Conservation (phyloP, 2,329 filamentous ascomycete genomes). For the Exophiala viscosa region DNA sequence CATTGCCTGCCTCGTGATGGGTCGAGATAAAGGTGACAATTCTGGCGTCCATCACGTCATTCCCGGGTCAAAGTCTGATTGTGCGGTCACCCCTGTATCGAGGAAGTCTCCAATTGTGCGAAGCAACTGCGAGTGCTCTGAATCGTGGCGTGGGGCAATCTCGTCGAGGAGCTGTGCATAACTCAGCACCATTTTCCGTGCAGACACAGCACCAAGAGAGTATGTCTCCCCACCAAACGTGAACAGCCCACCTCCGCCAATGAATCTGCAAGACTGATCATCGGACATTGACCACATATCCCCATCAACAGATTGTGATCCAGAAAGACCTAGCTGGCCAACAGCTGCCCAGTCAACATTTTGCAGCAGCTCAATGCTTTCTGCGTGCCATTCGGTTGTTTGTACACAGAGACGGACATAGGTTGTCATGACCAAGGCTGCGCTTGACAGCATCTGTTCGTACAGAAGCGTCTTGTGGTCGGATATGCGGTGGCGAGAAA, state of each 20-base stretch:
- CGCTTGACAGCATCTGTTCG: slow-evolving; percentile 2
- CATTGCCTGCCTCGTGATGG: background rate
- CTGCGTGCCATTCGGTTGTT: too few species aligned
- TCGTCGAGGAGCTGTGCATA: slow-evolving; percentile 10
- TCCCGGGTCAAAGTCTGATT: too few species aligned
- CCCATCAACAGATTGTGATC: background rate
- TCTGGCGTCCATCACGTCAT: too few species aligned
- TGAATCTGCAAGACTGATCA: background rate
- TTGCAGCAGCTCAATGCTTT: slow-evolving; percentile 1
- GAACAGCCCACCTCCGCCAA: background rate
- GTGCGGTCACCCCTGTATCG: too few species aligned
- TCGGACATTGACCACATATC: background rate
- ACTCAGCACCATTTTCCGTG: slow-evolving; percentile 4
- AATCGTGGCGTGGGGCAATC: background rate
- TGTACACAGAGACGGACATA: background rate
- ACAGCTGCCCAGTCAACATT: slow-evolving; percentile 1
- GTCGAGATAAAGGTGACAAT: too few species aligned
- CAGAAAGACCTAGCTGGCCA: background rate
- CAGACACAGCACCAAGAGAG: background rate
- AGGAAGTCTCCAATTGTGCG: slow-evolving; percentile 5
- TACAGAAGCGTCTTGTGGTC: slow-evolving; percentile 34
- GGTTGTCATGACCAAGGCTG: slow-evolving; percentile 5
- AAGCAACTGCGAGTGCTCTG: slow-evolving; percentile 2
- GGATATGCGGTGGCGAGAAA: slow-evolving; percentile 49
- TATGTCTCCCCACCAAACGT: background rate